These are phyloP conservation scores for Yarrowia deformans DNA, from an alignment of 805 yeast genomes.

Conservation along the genomic window DNA sequence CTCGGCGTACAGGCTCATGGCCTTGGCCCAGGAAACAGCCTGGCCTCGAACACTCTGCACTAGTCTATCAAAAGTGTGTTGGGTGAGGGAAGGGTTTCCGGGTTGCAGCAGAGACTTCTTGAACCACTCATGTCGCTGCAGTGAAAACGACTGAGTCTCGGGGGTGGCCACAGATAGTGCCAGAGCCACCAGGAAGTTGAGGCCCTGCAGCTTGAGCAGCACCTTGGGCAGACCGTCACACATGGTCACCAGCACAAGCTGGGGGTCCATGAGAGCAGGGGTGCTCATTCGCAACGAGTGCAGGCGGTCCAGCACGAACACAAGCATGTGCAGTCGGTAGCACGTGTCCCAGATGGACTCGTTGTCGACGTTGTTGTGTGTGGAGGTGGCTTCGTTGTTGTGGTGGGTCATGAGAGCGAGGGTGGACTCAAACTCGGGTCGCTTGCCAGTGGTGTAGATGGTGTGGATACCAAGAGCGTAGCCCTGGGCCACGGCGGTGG, in stretches of 20 bases:
- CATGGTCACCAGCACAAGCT: conserved; percentile 31
- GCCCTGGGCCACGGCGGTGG: conserved; percentile 50
- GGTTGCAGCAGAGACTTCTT: conserved; percentile 20
- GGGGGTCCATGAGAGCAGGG: conserved; percentile 37
- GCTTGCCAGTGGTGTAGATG: conserved; percentile 10
- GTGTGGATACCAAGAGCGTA: conserved; percentile 40
- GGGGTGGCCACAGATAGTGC: conserved; percentile 38
- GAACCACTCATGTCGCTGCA: conserved; percentile 36
- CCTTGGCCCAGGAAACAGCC: conserved; percentile 38
- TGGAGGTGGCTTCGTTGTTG: conserved; percentile 19
- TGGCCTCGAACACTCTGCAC: conserved; percentile 33
- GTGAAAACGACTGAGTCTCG: conserved; percentile 24
- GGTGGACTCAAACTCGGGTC: conserved; percentile 32
- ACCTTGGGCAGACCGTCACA: conserved; percentile 29
- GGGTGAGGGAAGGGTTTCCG: conserved; percentile 37
- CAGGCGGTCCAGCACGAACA: conserved; percentile 41
- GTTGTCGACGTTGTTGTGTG: conserved; percentile 26
- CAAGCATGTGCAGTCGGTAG: conserved; percentile 43
- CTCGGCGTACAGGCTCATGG: conserved; percentile 38
- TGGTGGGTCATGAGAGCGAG: conserved; percentile 22
- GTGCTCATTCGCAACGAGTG: conserved; percentile 40
- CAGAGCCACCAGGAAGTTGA: conserved; percentile 26
- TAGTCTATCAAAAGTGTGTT: conserved; percentile 35
- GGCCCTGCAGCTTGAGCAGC: conserved; percentile 30
- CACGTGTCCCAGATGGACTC: conserved; percentile 42